These are phyloP conservation scores for Dictyophora rubrovolvata DNA, from an alignment of 768 basidiomycete species.

Conservation along the genomic window DNA sequence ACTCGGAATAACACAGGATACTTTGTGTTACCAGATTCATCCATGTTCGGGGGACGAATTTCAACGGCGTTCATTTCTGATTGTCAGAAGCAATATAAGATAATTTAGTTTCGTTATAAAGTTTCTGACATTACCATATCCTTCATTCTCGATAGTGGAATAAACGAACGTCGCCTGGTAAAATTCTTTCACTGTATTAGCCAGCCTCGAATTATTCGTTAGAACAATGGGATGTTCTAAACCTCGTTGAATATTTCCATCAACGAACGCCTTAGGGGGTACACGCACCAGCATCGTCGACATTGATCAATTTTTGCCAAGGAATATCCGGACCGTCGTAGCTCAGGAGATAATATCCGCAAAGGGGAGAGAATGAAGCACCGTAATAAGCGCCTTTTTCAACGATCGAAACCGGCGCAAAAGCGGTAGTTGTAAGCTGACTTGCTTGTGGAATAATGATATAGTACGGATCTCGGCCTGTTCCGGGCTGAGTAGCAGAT, in stretches of 20 bases:
- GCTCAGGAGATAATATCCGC: slow-evolving; percentile 71
- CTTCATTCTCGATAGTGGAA: slow-evolving; percentile 70
- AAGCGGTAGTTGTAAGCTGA: slow-evolving; percentile 12
- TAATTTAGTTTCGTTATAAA: no score
- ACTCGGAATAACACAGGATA: slow-evolving; percentile 91
- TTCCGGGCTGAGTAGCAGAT: slow-evolving; percentile 17
- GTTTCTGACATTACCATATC: slow-evolving; percentile 47
- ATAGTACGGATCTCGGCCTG: slow-evolving; percentile 10
- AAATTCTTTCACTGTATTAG: slow-evolving; percentile 53
- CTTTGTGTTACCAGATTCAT: slow-evolving; percentile 88
- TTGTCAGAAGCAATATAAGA: slow-evolving; percentile 1
- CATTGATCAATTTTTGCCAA: slow-evolving; percentile 71
- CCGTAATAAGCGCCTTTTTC: slow-evolving; percentile 43
- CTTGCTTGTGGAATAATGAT: slow-evolving; percentile 2
- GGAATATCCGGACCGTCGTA: slow-evolving; percentile 80
- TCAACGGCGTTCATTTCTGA: slow-evolving; percentile 85
- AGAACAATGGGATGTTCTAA: slow-evolving; percentile 50
- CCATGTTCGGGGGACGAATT: slow-evolving; percentile 85
- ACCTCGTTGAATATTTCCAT: not conserved
- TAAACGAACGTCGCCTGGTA: slow-evolving; percentile 60
- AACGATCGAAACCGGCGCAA: slow-evolving; percentile 20
- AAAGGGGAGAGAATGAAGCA: slow-evolving; percentile 73
- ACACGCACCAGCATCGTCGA: slow-evolving; percentile 34
- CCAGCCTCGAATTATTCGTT: slow-evolving; percentile 59
- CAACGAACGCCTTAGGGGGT: slow-evolving; percentile 12